A percentile compares a stretch with the other conserved stretches of the same genome.
Evolutionary conservation across 2,329 filamentous ascomycete species (phyloP).

Genomic region (Hortaea werneckii): DNA sequence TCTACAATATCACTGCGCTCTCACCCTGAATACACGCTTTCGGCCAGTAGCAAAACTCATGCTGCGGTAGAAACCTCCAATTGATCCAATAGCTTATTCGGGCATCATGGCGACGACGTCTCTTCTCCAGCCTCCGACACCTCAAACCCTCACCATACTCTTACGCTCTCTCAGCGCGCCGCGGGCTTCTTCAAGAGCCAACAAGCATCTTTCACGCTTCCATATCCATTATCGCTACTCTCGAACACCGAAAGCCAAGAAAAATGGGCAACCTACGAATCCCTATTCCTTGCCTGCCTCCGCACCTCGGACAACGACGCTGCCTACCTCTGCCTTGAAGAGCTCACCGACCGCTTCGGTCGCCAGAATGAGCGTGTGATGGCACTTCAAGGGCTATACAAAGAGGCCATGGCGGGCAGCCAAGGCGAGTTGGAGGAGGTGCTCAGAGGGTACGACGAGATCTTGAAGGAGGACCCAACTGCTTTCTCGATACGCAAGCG

Average conservation of each 20-base stretch:
- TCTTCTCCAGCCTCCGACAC: constrained; percentile 27
- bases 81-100: no score
- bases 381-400: constrained; percentile 70
- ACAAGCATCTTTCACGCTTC: constrained; percentile 25
- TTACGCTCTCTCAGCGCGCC: constrained; percentile 40
- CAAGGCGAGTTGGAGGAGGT: constrained; percentile 56
- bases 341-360: constrained; percentile 72
- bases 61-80: no score
- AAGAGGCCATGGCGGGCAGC: constrained; percentile 68
- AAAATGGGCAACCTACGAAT: constrained; percentile 77
- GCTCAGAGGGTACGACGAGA: constrained; percentile 65
- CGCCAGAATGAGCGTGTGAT: constrained; percentile 74
- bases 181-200: constrained; percentile 28
- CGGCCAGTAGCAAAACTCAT: no score
- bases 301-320: constrained; percentile 72
- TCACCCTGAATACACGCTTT: no score
- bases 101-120: background rate
- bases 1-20: no score
- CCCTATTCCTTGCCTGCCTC: constrained; percentile 73
- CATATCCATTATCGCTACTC: constrained; percentile 43
- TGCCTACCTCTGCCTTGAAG: constrained; percentile 64
- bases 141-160: constrained; percentile 29
- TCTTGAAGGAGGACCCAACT: constrained; percentile 61
- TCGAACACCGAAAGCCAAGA: constrained; percentile 58
- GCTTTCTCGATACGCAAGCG: constrained; percentile 84